These are phyloP conservation scores for Barbatosphaeria neglecta DNA, from an alignment of 495 filamentous ascomycete genomes.

Conservation along the genomic window DNA sequence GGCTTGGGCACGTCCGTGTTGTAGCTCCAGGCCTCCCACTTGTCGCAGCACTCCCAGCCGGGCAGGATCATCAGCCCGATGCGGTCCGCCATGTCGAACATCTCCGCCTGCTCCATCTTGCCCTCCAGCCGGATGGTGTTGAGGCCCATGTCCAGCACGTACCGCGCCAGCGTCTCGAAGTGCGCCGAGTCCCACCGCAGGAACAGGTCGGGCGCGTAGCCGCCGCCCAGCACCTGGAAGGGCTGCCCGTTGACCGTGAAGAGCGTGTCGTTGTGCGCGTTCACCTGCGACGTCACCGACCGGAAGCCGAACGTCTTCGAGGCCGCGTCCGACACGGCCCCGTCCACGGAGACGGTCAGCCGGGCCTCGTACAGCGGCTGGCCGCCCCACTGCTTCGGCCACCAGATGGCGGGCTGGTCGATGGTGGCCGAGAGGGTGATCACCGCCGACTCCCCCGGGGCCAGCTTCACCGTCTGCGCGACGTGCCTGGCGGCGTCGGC, in stretches of 20 bases:
- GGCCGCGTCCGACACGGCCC: slow-evolving; percentile 31
- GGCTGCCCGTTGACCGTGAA: slow-evolving; percentile 45
- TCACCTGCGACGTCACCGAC: slow-evolving; percentile 38
- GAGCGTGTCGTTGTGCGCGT: slow-evolving; percentile 38
- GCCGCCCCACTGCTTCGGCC: slow-evolving; percentile 37
- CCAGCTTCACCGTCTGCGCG: slow-evolving; percentile 24
- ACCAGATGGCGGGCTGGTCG: slow-evolving; percentile 31
- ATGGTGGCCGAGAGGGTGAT: slow-evolving; percentile 25
- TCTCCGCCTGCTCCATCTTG: slow-evolving; percentile 50
- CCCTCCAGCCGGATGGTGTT: slow-evolving; percentile 55
- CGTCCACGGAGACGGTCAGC: slow-evolving; percentile 22
- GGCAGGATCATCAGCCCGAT: slow-evolving; percentile 51
- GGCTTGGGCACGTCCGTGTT: slow-evolving; percentile 39
- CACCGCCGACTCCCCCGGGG: slow-evolving; percentile 20
- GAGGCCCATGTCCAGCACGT: slow-evolving; percentile 46
- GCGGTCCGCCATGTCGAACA: slow-evolving; percentile 46
- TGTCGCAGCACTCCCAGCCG: slow-evolving; percentile 60
- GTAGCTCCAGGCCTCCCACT: slow-evolving; percentile 56
- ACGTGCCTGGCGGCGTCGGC: slow-evolving; percentile 14
- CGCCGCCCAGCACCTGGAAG: slow-evolving; percentile 50
- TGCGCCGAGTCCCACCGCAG: slow-evolving; percentile 39
- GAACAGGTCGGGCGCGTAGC: slow-evolving; percentile 52
- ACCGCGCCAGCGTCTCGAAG: slow-evolving; percentile 32
- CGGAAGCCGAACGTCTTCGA: slow-evolving; percentile 42
- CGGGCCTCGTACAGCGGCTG: slow-evolving; percentile 31